A percentile compares a stretch with the other conserved stretches of the same genome.
phyloP scores from a whole-genome alignment of 805 yeast species.

The Jamesozyma lodderae region DNA sequence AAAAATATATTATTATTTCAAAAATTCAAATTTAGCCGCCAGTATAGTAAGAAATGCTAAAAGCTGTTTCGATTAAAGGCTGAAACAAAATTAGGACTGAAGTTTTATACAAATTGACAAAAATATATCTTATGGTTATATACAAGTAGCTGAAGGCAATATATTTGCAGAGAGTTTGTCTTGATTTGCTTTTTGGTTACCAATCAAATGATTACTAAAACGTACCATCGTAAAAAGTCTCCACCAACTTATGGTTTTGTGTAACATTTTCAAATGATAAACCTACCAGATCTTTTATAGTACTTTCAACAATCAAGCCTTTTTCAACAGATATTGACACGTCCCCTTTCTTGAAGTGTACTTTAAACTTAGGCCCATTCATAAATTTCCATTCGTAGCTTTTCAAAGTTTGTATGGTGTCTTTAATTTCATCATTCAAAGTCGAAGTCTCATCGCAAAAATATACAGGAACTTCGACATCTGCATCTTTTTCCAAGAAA shows the following conservation, averaged over 20 bases:
- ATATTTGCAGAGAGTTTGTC: neutral
- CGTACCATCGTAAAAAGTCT: neutral
- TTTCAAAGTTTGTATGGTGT: constrained; percentile 35
- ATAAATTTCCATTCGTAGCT: constrained; percentile 73
- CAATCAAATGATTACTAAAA: neutral
- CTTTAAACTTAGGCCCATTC: constrained; percentile 64
- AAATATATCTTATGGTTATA: neutral
- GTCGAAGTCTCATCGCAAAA: constrained; percentile 25
- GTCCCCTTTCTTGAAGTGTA: constrained; percentile 33
- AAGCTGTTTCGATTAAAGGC: too few relatives aligned
- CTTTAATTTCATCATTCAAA: constrained; percentile 33
- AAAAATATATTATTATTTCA: too few relatives aligned
- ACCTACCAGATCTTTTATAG: constrained; percentile 10
- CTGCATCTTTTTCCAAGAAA: constrained; percentile 13
- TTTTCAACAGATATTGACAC: constrained; percentile 41
- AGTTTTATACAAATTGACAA: neutral
- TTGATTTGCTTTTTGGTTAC: neutral
- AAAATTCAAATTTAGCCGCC: too few relatives aligned
- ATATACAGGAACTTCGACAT: constrained; percentile 23
- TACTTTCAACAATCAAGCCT: constrained; percentile 30
- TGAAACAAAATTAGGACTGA: too few relatives aligned
- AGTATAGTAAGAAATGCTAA: too few relatives aligned
- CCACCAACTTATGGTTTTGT: neutral
- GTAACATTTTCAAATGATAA: constrained; percentile 10
- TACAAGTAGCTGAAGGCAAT: neutral